Conservation (phyloP, 169 alveolate species). For the Cryptosporidium andersoni region DNA sequence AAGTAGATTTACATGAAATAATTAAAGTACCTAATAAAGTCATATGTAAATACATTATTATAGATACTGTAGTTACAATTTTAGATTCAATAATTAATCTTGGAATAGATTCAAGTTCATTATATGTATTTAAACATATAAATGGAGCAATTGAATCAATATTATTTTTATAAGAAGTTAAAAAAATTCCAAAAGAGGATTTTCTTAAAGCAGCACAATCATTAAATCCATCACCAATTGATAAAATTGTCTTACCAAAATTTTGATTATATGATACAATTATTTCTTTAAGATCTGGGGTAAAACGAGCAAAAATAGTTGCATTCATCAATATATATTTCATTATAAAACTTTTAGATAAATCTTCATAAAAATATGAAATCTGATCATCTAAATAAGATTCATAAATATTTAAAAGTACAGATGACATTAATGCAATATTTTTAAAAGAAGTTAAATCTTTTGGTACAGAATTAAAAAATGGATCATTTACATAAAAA, state of each 20-base stretch:
- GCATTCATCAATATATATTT: background rate
- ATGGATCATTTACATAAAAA: too few species aligned
- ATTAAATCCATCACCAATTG: constrained; percentile 60
- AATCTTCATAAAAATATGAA: too few species aligned
- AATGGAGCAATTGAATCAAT: constrained; percentile 30
- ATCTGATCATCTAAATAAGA: too few species aligned
- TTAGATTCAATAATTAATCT: constrained; percentile 36
- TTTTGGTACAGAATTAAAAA: too few species aligned
- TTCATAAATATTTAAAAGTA: too few species aligned
- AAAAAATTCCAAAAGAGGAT: constrained; percentile 26
- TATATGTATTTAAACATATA: background rate
- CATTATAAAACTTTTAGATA: too few species aligned
- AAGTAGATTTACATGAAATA: constrained; percentile 38
- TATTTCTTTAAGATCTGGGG: constrained; percentile 48
- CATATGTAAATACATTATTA: constrained; percentile 30
- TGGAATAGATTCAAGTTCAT: constrained; percentile 14
- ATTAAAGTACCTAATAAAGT: constrained; percentile 33
- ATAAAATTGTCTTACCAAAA: constrained; percentile 46
- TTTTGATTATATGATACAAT: constrained; percentile 12
- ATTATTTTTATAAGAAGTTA: background rate
- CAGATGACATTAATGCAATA: too few species aligned
- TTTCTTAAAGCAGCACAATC: constrained; percentile 29
- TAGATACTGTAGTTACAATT: constrained; percentile 13
- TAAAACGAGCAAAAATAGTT: constrained; percentile 39
- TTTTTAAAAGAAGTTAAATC: too few species aligned